Evolutionary conservation across 352 stramenopile genomes (phyloP).

Genomic region (Peronosclerospora sorghi): DNA sequence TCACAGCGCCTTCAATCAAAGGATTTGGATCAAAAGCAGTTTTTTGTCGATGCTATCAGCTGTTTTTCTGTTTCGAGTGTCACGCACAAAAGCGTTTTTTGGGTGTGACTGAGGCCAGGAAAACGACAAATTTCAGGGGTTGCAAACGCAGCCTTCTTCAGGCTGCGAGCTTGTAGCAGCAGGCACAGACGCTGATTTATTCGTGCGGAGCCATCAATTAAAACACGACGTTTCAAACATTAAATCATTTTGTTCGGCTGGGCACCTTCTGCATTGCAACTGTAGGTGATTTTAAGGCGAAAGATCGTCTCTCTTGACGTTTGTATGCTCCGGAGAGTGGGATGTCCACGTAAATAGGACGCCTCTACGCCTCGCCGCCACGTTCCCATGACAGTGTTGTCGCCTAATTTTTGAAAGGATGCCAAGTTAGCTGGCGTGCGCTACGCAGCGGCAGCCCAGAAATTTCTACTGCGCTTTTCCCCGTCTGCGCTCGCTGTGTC

Average conservation of each 20-base stretch:
- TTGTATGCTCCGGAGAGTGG: slow-evolving; percentile 1
- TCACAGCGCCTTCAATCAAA: slow-evolving; percentile 24
- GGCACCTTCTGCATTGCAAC: slow-evolving; percentile 5
- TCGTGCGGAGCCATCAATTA: too few relatives aligned
- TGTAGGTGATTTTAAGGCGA: slow-evolving; percentile 9
- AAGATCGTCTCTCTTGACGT: slow-evolving; percentile 1
- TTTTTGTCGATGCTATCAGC: slow-evolving; percentile 15
- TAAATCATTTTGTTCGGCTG: too few relatives aligned
- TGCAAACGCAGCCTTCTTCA: slow-evolving; percentile 8
- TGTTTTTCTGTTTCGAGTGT: slow-evolving; percentile 20
- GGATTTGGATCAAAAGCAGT: too few relatives aligned
- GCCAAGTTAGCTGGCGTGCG: slow-evolving; percentile 21
- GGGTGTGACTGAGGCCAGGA: too few relatives aligned
- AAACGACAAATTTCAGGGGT: slow-evolving; percentile 19
- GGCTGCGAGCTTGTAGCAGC: slow-evolving; percentile 4
- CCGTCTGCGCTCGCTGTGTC: too few relatives aligned
- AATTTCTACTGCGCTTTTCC: slow-evolving; percentile 8
- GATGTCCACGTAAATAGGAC: not conserved
- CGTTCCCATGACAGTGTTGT: too few relatives aligned
- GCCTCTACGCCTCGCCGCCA: too few relatives aligned
- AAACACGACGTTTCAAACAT: too few relatives aligned
- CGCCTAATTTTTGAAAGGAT: too few relatives aligned
- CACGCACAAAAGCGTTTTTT: slow-evolving; percentile 7
- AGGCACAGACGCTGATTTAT: slow-evolving; percentile 12
- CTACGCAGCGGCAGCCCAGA: slow-evolving; percentile 13